These are phyloP conservation scores for Rhodotorula mucilaginosa DNA, from an alignment of 1,284 basidiomycete genomes.

Conservation along the genomic window DNA sequence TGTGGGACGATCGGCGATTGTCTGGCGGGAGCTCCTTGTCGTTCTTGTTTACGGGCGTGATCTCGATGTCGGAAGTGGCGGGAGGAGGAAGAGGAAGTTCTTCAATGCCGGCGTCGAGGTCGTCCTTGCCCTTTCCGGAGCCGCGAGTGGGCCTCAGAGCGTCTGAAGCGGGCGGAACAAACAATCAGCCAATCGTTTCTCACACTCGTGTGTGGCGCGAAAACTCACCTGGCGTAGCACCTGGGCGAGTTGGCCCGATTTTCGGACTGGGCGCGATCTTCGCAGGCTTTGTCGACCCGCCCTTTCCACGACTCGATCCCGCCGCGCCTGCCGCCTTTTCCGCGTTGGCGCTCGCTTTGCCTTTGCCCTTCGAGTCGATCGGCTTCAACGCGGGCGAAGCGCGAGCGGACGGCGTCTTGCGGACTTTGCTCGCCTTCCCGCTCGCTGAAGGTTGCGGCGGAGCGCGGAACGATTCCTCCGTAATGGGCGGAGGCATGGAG, in stretches of 20 bases:
- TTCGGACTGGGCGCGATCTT: constrained; percentile 25
- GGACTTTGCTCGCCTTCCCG: constrained; percentile 12
- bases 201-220: neutral
- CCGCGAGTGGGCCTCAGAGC: neutral
- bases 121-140: neutral
- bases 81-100: neutral
- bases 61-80: constrained; percentile 7
- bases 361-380: constrained; percentile 31
- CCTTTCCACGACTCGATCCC: constrained; percentile 2
- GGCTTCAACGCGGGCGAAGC: constrained; percentile 23
- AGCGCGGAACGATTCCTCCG: neutral
- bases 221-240: neutral
- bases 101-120: neutral
- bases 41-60: neutral
- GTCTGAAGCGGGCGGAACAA: constrained; percentile 15
- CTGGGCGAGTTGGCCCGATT: constrained; percentile 1
- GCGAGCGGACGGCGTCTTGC: constrained; percentile 14
- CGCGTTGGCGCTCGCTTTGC: neutral
- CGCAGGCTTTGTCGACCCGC: constrained; percentile 1
- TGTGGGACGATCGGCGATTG: constrained; percentile 85
- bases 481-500: neutral
- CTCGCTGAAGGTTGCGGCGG: neutral
- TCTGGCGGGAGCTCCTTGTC: constrained; percentile 40
- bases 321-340: neutral
- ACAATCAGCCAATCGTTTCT: neutral